phyloP scores from a whole-genome alignment of 176 grass and related monocot species.

The Dactylis glomerata region DNA sequence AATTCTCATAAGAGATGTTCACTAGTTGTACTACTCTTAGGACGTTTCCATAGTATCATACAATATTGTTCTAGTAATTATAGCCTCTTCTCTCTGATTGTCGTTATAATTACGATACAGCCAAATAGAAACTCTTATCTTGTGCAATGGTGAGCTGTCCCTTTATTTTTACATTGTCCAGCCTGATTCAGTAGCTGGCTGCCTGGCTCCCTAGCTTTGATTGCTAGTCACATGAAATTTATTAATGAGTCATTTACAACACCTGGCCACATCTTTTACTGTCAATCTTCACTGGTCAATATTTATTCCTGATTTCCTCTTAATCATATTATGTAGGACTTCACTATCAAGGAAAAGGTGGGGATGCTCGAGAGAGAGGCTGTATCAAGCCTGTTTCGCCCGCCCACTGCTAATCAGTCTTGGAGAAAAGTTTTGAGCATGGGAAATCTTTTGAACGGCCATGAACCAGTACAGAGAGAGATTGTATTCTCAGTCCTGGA shows the following conservation, averaged over 20 bases:
- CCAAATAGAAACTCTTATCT: neutral
- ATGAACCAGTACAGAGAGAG: conserved; percentile 82
- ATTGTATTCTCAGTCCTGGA: conserved; percentile 81
- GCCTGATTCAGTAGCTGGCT: neutral
- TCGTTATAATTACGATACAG: neutral
- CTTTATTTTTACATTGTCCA: neutral
- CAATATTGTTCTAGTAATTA: neutral
- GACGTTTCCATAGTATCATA: neutral
- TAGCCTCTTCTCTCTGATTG: neutral
- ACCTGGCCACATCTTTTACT: neutral
- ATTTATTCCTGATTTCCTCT: conserved; percentile 22
- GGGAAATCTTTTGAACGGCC: conserved; percentile 98
- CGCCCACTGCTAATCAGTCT: conserved; percentile 79
- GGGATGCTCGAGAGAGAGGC: conserved; percentile 65
- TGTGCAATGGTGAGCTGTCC: conserved; percentile 3
- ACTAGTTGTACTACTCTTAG: neutral
- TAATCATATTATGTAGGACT: conserved; percentile 63
- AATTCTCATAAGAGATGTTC: neutral
- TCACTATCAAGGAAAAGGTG: conserved; percentile 65
- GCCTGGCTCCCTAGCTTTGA: neutral
- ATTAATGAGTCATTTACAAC: neutral
- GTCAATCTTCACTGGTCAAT: neutral
- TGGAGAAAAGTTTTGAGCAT: conserved; percentile 99
- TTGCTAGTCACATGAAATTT: neutral
- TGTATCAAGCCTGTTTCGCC: conserved; percentile 76